Evolutionary conservation across 2,329 filamentous ascomycete species (phyloP), one percentile per base, ranked within the genome.

Genomic region (Microthyrium microscopicum): DNA sequence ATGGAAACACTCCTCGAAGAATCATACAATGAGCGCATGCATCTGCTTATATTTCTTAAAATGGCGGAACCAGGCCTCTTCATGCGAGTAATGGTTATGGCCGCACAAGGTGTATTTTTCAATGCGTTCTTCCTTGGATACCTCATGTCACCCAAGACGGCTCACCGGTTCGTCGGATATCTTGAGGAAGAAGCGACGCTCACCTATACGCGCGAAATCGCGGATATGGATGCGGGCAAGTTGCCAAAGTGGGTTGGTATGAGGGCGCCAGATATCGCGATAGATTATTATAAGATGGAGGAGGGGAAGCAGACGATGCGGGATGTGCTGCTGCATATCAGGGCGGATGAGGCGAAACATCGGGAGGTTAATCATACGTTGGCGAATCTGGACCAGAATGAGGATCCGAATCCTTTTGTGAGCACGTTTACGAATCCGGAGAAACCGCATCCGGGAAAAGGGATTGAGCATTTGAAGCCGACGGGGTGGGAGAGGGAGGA

Each of bases 101-200:
- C 76, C 8, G 85, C 87, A 1, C 87, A 95, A 54, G 89, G 87
- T 25, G 81, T 95, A 45, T 95, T 92, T 65, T 94, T 92, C 69
- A 98, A 98, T 58, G 70, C 73, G 42, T 71, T 95, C 52, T 95
- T 98, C 65, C 39, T 93, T 40, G 68, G 77, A 29, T 95, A 95
- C 57, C 73, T 98, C 21, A 49, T 93, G 39, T 83, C 77, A 2
- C 87, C 89, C 5, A 73, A 76, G 40, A 87, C 82, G 41, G 87
- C 81, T 48, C 89, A 98, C 55, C 77, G 89, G 28, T 95, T 98
- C 54, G 85, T 95, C 34, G 89, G 85, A 2, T 95, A 95, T 46
- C 72, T 98, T 9, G 89, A 98, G 56, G 89, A 98, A 54, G 89
- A 98, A 56, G 89, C 89, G 6, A 87, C 95, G 2, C 70, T 92